phyloP scores from a whole-genome alignment of 2,329 filamentous ascomycete genomes.

The Aspergillus niger region DNA sequence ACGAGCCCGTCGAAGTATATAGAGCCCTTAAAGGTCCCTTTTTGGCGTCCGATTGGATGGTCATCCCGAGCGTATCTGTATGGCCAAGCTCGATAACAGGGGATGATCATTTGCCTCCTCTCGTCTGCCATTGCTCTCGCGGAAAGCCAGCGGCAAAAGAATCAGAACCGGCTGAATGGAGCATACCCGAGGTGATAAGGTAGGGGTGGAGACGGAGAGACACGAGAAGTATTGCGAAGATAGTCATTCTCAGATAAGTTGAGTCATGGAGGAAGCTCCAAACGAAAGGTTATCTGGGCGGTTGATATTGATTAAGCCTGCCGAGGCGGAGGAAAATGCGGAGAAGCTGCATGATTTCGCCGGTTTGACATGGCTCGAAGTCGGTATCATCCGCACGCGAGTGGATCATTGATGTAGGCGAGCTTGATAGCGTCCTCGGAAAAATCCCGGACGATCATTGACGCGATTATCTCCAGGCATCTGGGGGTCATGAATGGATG shows the following conservation, averaged over 20 bases:
- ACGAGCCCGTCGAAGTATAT: background rate
- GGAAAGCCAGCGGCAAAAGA: background rate
- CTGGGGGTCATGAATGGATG: background rate
- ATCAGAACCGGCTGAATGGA: background rate
- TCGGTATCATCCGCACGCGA: conserved; percentile 1
- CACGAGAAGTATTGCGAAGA: conserved; percentile 5
- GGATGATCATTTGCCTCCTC: background rate
- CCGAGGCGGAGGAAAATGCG: conserved; percentile 11
- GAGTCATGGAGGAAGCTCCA: conserved; percentile 23
- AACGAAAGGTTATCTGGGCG: conserved; percentile 16
- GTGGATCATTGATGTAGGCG: background rate
- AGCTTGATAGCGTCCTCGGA: background rate
- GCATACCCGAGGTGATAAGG: conserved; percentile 1
- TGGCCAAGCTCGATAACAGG: conserved; percentile 1
- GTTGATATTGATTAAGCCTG: conserved; percentile 1
- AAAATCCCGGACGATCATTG: background rate
- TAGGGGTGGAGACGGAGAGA: background rate
- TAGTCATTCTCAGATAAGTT: background rate
- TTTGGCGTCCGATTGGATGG: conserved; percentile 8
- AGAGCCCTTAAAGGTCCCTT: background rate
- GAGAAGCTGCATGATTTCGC: conserved; percentile 8
- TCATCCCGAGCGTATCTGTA: conserved; percentile 1
- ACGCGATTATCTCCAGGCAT: background rate
- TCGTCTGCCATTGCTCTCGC: background rate
- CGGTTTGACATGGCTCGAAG: background rate